Base-by-base conservation (phyloP, 2,329 filamentous ascomycete genomes). In the Karstenula rhodostoma region DNA sequence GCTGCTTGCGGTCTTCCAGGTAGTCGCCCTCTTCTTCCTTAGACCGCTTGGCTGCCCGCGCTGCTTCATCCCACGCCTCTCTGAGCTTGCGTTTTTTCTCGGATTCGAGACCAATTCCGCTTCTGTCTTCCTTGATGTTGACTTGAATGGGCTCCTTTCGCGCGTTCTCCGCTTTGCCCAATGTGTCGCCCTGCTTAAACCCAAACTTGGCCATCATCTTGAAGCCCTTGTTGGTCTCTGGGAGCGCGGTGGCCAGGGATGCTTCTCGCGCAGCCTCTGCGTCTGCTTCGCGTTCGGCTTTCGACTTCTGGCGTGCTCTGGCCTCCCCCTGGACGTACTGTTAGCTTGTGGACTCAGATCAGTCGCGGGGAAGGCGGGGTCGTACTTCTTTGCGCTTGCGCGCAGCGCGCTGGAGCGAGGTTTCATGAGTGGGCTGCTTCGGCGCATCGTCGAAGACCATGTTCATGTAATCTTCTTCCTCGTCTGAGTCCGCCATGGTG, bases 151-250 rank as follows among this genome's bases (percentile, higher is more conserved):
- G 95, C 75, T 96, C 92, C 2, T 86, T 83, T 42, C 84, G 79
- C 5, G 81, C 80, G 51, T 79, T 69, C 57, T 74, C 79, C n/a
- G 83, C 81, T 67, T 86, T 87, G 1, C 95, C 95, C 3, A 98
- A 82, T 0, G 88, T 85, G 37, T 87, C 88, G 25, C 94, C 93
- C 22, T 87, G 83, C 59, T 88, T 90, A 81, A 96, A 99, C 0
- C 95, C 95, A 84, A 99, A 92, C 78, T 92, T 94, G 23, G 92
- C 90, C 94, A 99, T 97, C 93, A 99, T 97, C 66, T 92, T 88
- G 63, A 96, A 87, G 1, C 94, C 95, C 75, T 97, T 98, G 80
- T 89, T 96, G 52, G 87, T 84, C 17, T 85, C 80, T 22, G 89
- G 86, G 7, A 97, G 82, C 51, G 95, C 83, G 5, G 90, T 91